Percentiles rank a stretch among this genome's conserved stretches.
phyloP scores from a whole-genome alignment of 805 yeast genomes.

The Suhomyces tanzawaensis region DNA sequence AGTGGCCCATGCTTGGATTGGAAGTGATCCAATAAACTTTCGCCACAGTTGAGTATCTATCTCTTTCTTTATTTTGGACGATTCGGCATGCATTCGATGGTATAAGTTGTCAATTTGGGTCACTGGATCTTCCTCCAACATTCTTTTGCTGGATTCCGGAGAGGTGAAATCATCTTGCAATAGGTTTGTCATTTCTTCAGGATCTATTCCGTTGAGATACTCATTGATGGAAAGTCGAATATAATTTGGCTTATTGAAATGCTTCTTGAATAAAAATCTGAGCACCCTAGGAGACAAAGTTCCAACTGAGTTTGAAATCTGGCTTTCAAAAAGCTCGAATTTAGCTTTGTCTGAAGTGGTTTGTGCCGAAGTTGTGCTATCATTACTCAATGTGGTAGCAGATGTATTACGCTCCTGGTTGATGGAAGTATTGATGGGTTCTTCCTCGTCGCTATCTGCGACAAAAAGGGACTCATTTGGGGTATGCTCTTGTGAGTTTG shows the following conservation, averaged over 20 bases:
- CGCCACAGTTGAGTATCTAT: constrained; percentile 22
- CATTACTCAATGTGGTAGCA: background rate
- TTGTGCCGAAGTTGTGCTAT: background rate
- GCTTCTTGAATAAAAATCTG: constrained; percentile 13
- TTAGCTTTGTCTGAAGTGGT: background rate
- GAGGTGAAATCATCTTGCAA: background rate
- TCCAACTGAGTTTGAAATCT: constrained; percentile 15
- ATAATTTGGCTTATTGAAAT: constrained; percentile 11
- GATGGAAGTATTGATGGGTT: background rate
- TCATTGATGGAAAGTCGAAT: constrained; percentile 9
- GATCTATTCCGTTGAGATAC: constrained; percentile 9
- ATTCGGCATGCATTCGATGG: constrained; percentile 11
- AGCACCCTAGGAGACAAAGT: constrained; percentile 8
- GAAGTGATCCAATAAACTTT: constrained; percentile 57
- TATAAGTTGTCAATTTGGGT: constrained; percentile 11
- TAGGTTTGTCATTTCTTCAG: constrained; percentile 1
- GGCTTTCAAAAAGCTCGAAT: constrained; percentile 13
- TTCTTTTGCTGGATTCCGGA: constrained; percentile 3
- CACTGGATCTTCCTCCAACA: constrained; percentile 2
- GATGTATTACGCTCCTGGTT: background rate
- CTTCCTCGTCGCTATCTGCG: constrained; percentile 5
- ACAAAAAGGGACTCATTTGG: constrained; percentile 4
- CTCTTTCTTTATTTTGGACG: constrained; percentile 11
- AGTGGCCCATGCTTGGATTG: constrained; percentile 69
- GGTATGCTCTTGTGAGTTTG: background rate